Evolutionary conservation across 2,329 filamentous ascomycete genomes (phyloP), one percentile per base, ranked within the genome.

Genomic region (Podosphaera fusca): DNA sequence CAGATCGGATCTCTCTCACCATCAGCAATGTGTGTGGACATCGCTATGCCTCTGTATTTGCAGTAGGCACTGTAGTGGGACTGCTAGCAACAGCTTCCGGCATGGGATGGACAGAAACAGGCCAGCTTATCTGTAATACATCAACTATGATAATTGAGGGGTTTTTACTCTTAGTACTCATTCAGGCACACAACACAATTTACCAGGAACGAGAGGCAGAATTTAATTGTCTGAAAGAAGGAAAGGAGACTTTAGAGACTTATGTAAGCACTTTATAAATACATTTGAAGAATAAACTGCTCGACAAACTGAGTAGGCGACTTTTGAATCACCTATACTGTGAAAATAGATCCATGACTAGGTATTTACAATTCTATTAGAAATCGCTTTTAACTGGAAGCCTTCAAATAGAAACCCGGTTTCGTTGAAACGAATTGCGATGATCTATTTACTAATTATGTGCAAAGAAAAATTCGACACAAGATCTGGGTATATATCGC

Each of bases 71-170:
- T 34, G 56, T 59, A 0, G 30, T 58, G 56, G 36, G 31, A 34
- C 31, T 59, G 3, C 35, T 59, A 2, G 45, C 9, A 4, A 55
- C 56, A 9, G 58, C 56, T 1, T 56, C 58, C 4, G 51, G 31
- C 30, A 46, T 59, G 50, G 29, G 12, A 10, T 59, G 58, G 58
- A 52, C 47, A 2, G 58, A 55, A 52, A 59, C 58, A 2, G 58
- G 50, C 3, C 56, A 59, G 36, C 49, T 59, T n/a, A 49, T 59
- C 8, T 53, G 53, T 30, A 59, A 59, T 49, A 59, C 55, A 3
- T 55, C 58, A 1, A 59, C 58, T 5, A 59, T 59, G 58, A 59
- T 59, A 35, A 50, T 59, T 4, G 56, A 59, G 29, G 58, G 56
- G 4, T 59, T 59, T 30, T 46, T 59, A 1, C 45, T 59, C 8